A percentile compares a stretch with the other conserved stretches of the same genome.
phyloP scores from a whole-genome alignment of 2,329 filamentous ascomycete genomes.

The Penicillium sp. region DNA sequence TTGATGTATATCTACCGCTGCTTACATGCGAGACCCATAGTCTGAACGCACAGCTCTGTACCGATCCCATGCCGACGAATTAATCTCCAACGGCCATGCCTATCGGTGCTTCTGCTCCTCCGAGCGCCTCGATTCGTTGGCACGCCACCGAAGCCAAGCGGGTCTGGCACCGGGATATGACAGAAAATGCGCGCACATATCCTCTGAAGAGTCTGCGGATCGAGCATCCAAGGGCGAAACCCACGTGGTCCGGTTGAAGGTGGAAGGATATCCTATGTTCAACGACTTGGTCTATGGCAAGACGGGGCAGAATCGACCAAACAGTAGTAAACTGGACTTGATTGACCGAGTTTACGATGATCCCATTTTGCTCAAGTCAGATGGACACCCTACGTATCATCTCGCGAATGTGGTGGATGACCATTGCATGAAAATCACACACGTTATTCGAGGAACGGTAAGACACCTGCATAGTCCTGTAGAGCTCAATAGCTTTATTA shows the following conservation, averaged over 20 bases:
- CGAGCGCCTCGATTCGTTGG: constrained; percentile 63
- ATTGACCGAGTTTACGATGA: constrained; percentile 62
- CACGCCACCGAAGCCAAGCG: constrained; percentile 55
- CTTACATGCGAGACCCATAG: constrained; percentile 38
- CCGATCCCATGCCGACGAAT: constrained; percentile 59
- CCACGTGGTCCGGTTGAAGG: constrained; percentile 72
- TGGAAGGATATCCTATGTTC: constrained; percentile 61
- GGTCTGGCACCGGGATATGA: constrained; percentile 61
- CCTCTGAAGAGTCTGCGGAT: constrained; percentile 62
- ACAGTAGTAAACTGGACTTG: constrained; percentile 41
- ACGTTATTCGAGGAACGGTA: constrained; percentile 83
- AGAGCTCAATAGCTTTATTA: neutral
- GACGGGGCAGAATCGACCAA: constrained; percentile 49
- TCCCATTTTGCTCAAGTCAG: constrained; percentile 83
- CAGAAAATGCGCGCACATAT: constrained; percentile 66
- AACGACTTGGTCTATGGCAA: constrained; percentile 74
- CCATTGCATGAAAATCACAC: constrained; percentile 89
- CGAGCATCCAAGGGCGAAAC: constrained; percentile 63
- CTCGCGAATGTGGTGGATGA: constrained; percentile 97
- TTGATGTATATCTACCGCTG: neutral
- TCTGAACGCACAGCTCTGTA: constrained; percentile 76
- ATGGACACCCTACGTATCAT: constrained; percentile 92
- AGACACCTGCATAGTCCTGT: constrained; percentile 23
- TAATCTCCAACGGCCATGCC: constrained; percentile 67
- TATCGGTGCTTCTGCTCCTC: constrained; percentile 91